phyloP scores from a whole-genome alignment of 768 basidiomycete species.

The Tulasnella sp. region DNA sequence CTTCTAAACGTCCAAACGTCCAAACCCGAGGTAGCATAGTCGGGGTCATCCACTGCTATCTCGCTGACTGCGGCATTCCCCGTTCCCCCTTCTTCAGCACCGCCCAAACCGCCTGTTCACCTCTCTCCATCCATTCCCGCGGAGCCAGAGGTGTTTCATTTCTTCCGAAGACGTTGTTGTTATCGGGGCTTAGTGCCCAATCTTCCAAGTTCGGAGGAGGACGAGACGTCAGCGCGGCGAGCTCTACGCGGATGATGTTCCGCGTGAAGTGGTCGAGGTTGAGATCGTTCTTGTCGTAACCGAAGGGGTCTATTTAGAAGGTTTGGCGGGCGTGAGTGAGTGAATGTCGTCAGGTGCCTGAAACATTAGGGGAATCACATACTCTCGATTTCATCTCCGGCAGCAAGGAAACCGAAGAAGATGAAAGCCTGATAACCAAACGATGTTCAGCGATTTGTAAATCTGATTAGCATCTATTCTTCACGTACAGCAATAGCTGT shows the following conservation, averaged over 20 bases:
- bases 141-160: slow-evolving; percentile 15
- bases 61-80: neutral
- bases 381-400: slow-evolving; percentile 36
- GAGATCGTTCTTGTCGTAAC: slow-evolving; percentile 44
- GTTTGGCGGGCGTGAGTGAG: neutral
- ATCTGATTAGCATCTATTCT: too few relatives aligned
- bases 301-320: slow-evolving; percentile 41
- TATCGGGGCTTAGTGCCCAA: slow-evolving; percentile 42
- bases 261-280: slow-evolving; percentile 44
- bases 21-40: too few relatives aligned
- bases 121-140: slow-evolving; percentile 30
- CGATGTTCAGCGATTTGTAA: too few relatives aligned
- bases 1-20: too few relatives aligned
- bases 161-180: slow-evolving; percentile 37
- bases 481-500: slow-evolving; percentile 53
- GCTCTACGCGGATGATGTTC: slow-evolving; percentile 43
- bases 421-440: slow-evolving; percentile 28
- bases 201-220: slow-evolving; percentile 40
- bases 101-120: slow-evolving; percentile 13
- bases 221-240: slow-evolving; percentile 42
- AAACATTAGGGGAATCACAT: neutral
- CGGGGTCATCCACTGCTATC: neutral
- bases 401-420: slow-evolving; percentile 36
- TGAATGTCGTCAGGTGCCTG: too few relatives aligned
- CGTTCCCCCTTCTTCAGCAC: slow-evolving; percentile 25